Evolutionary conservation across 768 basidiomycete genomes (phyloP).

Genomic region (Pholiota microspora): DNA sequence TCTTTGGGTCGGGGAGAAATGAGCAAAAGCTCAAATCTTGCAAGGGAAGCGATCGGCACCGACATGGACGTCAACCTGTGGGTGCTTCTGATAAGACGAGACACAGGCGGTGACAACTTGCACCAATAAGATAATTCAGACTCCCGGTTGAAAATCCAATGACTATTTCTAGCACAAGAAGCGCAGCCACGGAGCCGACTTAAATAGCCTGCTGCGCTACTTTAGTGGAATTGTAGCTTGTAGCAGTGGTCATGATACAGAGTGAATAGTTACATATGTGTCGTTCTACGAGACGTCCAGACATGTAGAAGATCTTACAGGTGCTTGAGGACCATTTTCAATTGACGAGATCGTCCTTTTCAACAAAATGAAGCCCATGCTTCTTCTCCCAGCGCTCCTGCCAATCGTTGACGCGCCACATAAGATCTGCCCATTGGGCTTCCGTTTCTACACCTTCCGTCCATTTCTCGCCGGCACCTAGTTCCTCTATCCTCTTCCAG

Average conservation of each 20-base stretch:
- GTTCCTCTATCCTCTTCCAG: constrained; percentile 45
- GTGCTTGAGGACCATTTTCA: not conserved
- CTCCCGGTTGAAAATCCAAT: too few species aligned
- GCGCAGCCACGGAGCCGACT: too few species aligned
- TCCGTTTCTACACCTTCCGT: constrained; percentile 48
- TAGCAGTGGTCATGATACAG: too few species aligned
- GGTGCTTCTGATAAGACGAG: too few species aligned
- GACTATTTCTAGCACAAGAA: too few species aligned
- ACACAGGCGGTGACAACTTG: too few species aligned
- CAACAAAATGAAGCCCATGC: constrained; percentile 21
- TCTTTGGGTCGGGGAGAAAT: not conserved
- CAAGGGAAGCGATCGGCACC: not conserved
- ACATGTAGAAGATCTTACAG: not conserved
- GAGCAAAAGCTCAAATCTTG: not conserved
- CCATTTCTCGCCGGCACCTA: constrained; percentile 40
- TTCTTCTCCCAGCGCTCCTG: constrained; percentile 51
- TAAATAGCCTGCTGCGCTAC: too few species aligned
- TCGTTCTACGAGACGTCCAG: not conserved
- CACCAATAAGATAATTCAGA: too few species aligned
- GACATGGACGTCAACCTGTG: not conserved
- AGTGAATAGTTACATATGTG: not conserved
- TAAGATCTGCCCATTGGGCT: constrained; percentile 47
- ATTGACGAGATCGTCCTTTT: constrained; percentile 19
- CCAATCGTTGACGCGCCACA: constrained; percentile 47
- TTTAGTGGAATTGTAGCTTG: too few species aligned